Base-by-base conservation (phyloP, 1,284 basidiomycete genomes). In the Fomitiporia mediterranea region DNA sequence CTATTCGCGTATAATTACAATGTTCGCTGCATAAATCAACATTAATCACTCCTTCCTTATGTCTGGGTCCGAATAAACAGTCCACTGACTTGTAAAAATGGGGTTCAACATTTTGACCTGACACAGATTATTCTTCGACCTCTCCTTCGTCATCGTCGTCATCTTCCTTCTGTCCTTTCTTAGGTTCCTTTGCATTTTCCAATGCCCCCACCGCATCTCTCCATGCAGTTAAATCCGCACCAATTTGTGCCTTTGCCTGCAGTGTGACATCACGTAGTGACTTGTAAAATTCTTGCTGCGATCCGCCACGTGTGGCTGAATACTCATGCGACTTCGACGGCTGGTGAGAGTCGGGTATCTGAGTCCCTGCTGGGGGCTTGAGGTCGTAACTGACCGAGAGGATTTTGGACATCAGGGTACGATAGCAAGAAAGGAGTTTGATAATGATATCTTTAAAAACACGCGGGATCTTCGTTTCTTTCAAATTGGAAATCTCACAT, bases 141-240 rank as follows among this genome's bases (percentile, higher is more conserved):
- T 70, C 74, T 30, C 68, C 66, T 8, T 72, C 69, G 38, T 68
- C 63, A 42, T 73, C 70, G 62, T 77, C 69, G 49, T 64, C 68
- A 0, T 67, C 74, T 0, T 72, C 74, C 48, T 79, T 77, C 43
- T 60, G 62, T 8, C 58, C 57, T 15, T 57, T 51, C 46, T 62
- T 68, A n/a, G 61, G 64, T 51, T 73, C 72, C 56, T 74, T 74
- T n/a, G 63, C 72, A 59, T 77, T 65, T 66, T 89, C 86, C 11
- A 69, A 66, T 39, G 76, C 82, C 8, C 84, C 84, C 5, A 87
- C 80, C 3, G 76, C 75, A 67, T 89, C 85, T 63, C 82, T 76
- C 86, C 86, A 89, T 2, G 66, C 72, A 0, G 86, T 88, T 64
- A 89, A 66, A 59, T 85, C 82, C 51, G 79, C 75, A 11, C 86